Evolutionary conservation across 1,284 basidiomycete genomes (phyloP).

Genomic region (Xanthoconium separans): DNA sequence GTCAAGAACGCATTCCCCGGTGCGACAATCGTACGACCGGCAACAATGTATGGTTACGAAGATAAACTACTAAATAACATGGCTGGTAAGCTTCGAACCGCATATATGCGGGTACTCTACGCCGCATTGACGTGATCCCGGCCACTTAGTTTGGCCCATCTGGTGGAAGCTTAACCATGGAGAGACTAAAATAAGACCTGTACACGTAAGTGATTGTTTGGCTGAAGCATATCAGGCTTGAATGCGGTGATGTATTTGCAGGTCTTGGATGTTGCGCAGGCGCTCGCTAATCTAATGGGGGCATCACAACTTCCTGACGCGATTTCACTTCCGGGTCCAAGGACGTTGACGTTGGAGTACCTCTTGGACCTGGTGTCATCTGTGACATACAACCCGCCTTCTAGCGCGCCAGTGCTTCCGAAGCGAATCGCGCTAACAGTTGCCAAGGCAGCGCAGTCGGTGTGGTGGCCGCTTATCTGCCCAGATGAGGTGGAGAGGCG

Average conservation of each 20-base stretch:
- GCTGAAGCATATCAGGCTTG: neutral
- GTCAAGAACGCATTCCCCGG: conserved; percentile 85
- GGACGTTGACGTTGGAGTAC: conserved; percentile 82
- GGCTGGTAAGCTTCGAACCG: conserved; percentile 60
- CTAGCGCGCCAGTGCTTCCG: conserved; percentile 73
- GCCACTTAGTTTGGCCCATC: conserved; percentile 74
- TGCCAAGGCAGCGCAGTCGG: conserved; percentile 66
- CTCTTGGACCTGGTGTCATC: conserved; percentile 81
- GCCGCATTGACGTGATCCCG: conserved; percentile 27
- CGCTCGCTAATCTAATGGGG: conserved; percentile 77
- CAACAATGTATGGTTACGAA: conserved; percentile 88
- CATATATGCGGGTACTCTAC: conserved; percentile 3
- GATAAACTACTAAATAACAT: conserved; percentile 95
- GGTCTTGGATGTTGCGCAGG: conserved; percentile 94
- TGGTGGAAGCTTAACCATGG: conserved; percentile 93
- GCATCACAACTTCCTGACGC: conserved; percentile 64
- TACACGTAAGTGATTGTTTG: conserved; percentile 65
- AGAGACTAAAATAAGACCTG: conserved; percentile 85
- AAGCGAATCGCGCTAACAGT: conserved; percentile 70
- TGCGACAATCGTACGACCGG: conserved; percentile 90
- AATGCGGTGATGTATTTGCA: conserved; percentile 34
- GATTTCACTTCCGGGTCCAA: conserved; percentile 87
- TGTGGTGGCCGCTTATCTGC: conserved; percentile 93
- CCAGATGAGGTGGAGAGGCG: conserved; percentile 91
- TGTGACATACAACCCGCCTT: conserved; percentile 75